Conservation (phyloP, 2,329 filamentous ascomycete genomes). For the Verticillium longisporum region DNA sequence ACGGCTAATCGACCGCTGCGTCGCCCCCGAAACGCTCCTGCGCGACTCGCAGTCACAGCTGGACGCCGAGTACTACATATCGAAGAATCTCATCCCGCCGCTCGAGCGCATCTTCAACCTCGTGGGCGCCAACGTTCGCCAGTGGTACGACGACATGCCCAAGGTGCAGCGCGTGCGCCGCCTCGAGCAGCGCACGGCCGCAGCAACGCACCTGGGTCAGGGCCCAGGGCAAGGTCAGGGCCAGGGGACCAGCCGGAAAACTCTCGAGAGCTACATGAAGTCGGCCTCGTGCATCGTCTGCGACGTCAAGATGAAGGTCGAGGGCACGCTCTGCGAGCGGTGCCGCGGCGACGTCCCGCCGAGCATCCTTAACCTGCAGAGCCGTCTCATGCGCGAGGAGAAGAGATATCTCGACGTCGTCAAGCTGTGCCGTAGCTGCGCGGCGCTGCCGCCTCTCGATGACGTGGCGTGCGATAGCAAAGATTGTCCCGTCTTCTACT, state of each 20-base stretch:
- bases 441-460: slow-evolving; percentile 64
- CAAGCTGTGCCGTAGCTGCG: slow-evolving; percentile 73
- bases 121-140: slow-evolving; percentile 81
- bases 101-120: slow-evolving; percentile 95
- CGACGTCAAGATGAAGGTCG: slow-evolving; percentile 39
- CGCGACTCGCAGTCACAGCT: slow-evolving; percentile 70
- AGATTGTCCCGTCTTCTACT: slow-evolving; percentile 91
- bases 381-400: slow-evolving; percentile 56
- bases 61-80: slow-evolving; percentile 95
- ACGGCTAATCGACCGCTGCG: slow-evolving; percentile 79
- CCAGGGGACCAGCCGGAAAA: slow-evolving; percentile 32
- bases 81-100: slow-evolving; percentile 90
- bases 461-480: slow-evolving; percentile 82
- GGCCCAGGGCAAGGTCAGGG: slow-evolving; percentile 10
- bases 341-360: slow-evolving; percentile 50
- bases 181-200: slow-evolving; percentile 34
- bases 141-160: slow-evolving; percentile 97
- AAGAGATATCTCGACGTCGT: slow-evolving; percentile 57
- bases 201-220: slow-evolving; percentile 10
- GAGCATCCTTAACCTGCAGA: slow-evolving; percentile 59
- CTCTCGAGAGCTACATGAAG: slow-evolving; percentile 90
- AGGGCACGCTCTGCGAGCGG: slow-evolving; percentile 43
- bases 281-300: slow-evolving; percentile 76
- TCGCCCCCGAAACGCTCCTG: slow-evolving; percentile 78
- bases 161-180: slow-evolving; percentile 72